Base-by-base conservation (phyloP, 495 filamentous ascomycete species). In the Aspergillus panamensis region DNA sequence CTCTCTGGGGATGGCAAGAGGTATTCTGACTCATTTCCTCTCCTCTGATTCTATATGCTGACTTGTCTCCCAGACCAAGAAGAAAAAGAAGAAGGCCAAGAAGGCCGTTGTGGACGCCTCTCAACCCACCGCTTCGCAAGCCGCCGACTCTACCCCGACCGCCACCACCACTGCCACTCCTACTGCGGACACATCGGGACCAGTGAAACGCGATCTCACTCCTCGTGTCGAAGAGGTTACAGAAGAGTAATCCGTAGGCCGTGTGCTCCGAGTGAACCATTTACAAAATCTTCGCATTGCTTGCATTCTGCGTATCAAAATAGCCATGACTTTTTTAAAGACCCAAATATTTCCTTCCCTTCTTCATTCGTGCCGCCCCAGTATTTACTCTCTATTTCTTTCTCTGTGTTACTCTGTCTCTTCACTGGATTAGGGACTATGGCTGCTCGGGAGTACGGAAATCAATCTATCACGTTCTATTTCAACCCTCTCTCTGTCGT, bases 1-100 rank as follows among this genome's bases (percentile, higher is more conserved):
- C 95, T 25, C 70, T 94, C 33, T 97, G 95, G 93, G 95, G 89
- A 50, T 99, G 95, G 95, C 94, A 97, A 72, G 91, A 97, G 87
- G 94, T 96, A 72, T 59, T 10, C 17, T 10, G 8, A 52, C 39
- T 62, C 54, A 16, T 42, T 32, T 25, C 50, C 30, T 53, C 33
- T 61, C 45, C 42, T 42, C 51, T 12, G 48, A 3, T 52, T 35
- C 33, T 65, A 39, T 56, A 40, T 20, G 25, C 59, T 63, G 51
- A 66, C 48, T 32, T 20, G 43, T 44, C 20, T 21, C 21, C 30
- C 33, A 68, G 64, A 70, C 68, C 68, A 80, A 72, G 62, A 73
- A 72, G 62, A 76, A 85, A 70, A 81, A 85, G 70, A 80, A 82
- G 55, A 88, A 88, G 75, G 82, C 84, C 65, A 86, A 84, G 76